These are phyloP conservation scores for Tetracentron sinense DNA, from an alignment of 164 flowering plant species.

Conservation along the genomic window DNA sequence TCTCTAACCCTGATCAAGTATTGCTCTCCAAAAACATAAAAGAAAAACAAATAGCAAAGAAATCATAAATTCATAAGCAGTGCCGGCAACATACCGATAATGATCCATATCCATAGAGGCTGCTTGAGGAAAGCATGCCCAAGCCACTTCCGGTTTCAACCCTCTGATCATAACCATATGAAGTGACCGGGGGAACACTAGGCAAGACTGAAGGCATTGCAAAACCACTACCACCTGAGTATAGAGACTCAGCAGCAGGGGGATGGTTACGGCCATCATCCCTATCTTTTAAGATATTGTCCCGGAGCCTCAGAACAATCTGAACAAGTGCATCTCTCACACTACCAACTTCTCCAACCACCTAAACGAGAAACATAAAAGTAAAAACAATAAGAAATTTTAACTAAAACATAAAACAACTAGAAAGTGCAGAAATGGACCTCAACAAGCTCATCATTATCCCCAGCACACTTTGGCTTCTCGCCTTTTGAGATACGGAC, in stretches of 20 bases:
- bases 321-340: slow-evolving; percentile 93
- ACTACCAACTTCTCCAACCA: slow-evolving; percentile 58
- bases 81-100: slow-evolving; percentile 43
- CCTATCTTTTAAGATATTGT: slow-evolving; percentile 70
- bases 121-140: slow-evolving; percentile 57
- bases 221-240: slow-evolving; percentile 41
- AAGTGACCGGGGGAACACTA: slow-evolving; percentile 43
- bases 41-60: background rate
- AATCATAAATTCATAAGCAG: background rate
- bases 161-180: slow-evolving; percentile 66
- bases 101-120: slow-evolving; percentile 77
- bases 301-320: slow-evolving; percentile 84
- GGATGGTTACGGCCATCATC: slow-evolving; percentile 43
- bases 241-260: slow-evolving; percentile 46
- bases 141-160: slow-evolving; percentile 53
- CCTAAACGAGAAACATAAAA: slow-evolving; percentile 29
- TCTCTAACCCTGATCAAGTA: no score
- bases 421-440: slow-evolving; percentile 28
- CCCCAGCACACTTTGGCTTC: slow-evolving; percentile 58
- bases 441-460: slow-evolving; percentile 80
- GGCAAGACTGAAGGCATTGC: slow-evolving; percentile 51
- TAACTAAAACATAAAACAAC: slow-evolving; percentile 14
- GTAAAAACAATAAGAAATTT: background rate
- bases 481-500: slow-evolving; percentile 80
- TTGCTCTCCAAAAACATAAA: no score